phyloP scores from a whole-genome alignment of 1,284 basidiomycete genomes.

The Trichosporon ovoides region DNA sequence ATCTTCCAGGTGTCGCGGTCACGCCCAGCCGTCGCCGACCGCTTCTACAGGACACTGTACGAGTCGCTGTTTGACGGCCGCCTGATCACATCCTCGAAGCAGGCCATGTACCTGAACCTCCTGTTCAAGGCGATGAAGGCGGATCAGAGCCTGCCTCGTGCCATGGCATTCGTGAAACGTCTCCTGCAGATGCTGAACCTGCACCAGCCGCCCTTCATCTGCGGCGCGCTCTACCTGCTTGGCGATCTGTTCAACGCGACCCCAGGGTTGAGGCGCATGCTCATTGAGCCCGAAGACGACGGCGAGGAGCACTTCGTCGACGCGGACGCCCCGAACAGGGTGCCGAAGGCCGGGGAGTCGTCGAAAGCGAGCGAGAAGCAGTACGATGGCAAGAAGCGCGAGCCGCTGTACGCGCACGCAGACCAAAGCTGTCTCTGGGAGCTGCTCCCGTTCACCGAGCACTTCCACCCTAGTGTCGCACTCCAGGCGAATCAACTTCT shows the following conservation, averaged over 20 bases:
- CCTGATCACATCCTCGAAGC: constrained; percentile 78
- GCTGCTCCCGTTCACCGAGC: constrained; percentile 71
- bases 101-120: constrained; percentile 96
- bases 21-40: constrained; percentile 59
- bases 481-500: constrained; percentile 82
- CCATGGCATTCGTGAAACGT: constrained; percentile 78
- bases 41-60: constrained; percentile 90
- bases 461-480: constrained; percentile 88
- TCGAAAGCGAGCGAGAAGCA: constrained; percentile 13
- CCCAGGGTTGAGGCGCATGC: constrained; percentile 64
- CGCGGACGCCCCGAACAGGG: constrained; percentile 31
- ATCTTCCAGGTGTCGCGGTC: constrained; percentile 69
- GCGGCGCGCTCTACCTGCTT: constrained; percentile 68
- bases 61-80: constrained; percentile 79
- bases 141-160: constrained; percentile 60
- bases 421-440: constrained; percentile 82
- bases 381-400: constrained; percentile 85
- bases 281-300: constrained; percentile 54
- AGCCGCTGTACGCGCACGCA: constrained; percentile 83
- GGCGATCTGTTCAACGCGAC: constrained; percentile 68
- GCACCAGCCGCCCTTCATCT: constrained; percentile 81
- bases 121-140: constrained; percentile 87
- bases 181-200: constrained; percentile 75
- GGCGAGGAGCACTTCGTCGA: constrained; percentile 55
- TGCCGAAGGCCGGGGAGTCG: constrained; percentile 10